Evolutionary conservation across 805 yeast genomes (phyloP).

Genomic region (Jamesozyma rosinii): DNA sequence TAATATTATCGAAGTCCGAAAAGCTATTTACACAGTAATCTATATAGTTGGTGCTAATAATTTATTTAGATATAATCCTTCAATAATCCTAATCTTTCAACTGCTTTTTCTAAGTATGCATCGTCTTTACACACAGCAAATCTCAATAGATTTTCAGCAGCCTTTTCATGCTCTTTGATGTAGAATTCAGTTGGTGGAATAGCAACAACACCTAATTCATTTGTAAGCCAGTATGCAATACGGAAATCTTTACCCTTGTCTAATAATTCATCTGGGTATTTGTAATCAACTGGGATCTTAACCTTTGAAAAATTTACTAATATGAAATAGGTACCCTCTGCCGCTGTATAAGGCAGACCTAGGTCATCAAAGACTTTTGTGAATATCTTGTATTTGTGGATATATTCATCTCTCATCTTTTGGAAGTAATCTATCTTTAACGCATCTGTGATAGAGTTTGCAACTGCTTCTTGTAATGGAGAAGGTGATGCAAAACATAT

Average conservation of each 20-base stretch:
- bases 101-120: constrained; percentile 70
- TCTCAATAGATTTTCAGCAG: constrained; percentile 77
- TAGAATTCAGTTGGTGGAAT: constrained; percentile 97
- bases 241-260: constrained; percentile 75
- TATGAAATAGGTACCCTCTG: constrained; percentile 91
- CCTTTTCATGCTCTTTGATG: constrained; percentile 55
- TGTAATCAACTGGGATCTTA: constrained; percentile 64
- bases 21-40: background rate
- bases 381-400: constrained; percentile 63
- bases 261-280: constrained; percentile 59
- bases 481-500: constrained; percentile 87
- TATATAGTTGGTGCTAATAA: background rate
- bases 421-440: constrained; percentile 56
- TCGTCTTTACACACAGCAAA: constrained; percentile 97
- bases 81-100: constrained; percentile 57
- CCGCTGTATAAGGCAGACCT: constrained; percentile 77
- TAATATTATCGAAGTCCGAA: too few relatives aligned
- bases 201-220: constrained; percentile 87
- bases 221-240: constrained; percentile 85
- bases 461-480: constrained; percentile 87
- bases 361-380: constrained; percentile 75
- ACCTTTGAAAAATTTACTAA: constrained; percentile 81
- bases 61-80: constrained; percentile 45
- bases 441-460: constrained; percentile 64
- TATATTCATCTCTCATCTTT: constrained; percentile 57